A percentile compares a stretch with the other conserved stretches of the same genome.
Evolutionary conservation across 2,329 filamentous ascomycete species (phyloP).

Genomic region (Colletotrichum somersetense): DNA sequence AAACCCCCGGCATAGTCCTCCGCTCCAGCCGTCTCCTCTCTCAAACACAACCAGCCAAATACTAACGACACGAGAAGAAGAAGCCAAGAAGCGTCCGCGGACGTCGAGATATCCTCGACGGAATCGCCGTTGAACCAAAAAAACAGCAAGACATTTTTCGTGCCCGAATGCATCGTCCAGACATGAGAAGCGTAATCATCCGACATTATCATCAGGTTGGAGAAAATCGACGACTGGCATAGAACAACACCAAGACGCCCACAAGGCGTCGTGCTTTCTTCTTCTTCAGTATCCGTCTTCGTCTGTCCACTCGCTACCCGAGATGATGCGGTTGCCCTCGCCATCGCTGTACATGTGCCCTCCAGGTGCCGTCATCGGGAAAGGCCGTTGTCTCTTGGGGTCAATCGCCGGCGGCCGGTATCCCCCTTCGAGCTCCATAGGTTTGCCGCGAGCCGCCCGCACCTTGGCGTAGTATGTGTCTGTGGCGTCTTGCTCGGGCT

Average conservation of each 20-base stretch:
- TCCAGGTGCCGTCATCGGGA: conserved; percentile 63
- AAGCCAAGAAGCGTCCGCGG: conserved; percentile 8
- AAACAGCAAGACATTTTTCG: conserved; percentile 3
- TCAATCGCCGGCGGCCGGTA: conserved; percentile 58
- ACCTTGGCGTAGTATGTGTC: conserved; percentile 86
- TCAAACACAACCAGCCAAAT: conserved; percentile 17
- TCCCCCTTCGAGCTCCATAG: conserved; percentile 65
- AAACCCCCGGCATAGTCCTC: neutral
- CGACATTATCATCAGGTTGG: conserved; percentile 35
- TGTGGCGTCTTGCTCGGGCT: conserved; percentile 79
- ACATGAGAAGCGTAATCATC: conserved; percentile 41
- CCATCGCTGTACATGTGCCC: conserved; percentile 65
- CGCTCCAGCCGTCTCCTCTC: conserved; percentile 14
- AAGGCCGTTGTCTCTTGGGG: conserved; percentile 66
- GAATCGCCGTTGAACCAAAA: neutral
- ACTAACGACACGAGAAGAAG: conserved; percentile 30
- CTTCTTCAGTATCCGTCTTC: conserved; percentile 67
- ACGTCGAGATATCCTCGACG: conserved; percentile 8
- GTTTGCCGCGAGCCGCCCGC: conserved; percentile 76
- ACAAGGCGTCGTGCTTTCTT: neutral
- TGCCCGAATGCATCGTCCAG: conserved; percentile 25
- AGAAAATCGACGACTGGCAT: neutral
- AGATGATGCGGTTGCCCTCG: conserved; percentile 73
- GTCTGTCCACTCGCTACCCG: conserved; percentile 76
- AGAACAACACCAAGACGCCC: neutral